phyloP scores from a whole-genome alignment of 2,329 filamentous ascomycete species.

The Penicillium sclerotigenum region DNA sequence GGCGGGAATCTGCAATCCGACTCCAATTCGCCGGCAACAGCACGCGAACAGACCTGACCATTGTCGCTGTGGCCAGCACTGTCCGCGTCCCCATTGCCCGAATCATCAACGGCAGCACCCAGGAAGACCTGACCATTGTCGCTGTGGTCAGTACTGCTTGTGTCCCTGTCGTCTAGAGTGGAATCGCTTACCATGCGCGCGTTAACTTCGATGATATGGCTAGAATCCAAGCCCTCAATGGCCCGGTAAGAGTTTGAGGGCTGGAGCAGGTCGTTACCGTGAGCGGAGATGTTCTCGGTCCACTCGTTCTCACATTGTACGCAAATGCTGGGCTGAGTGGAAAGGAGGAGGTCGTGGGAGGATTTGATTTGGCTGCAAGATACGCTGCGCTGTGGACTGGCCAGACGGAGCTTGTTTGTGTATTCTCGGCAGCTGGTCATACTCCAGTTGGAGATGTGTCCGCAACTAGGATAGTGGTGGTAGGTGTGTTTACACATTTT shows the following conservation, averaged over 20 bases:
- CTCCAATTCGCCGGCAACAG: neutral
- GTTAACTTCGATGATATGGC: constrained; percentile 1
- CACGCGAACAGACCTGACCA: neutral
- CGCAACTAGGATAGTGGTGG: constrained; percentile 27
- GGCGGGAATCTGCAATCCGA: neutral
- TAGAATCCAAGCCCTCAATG: constrained; percentile 10
- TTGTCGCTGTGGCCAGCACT: neutral
- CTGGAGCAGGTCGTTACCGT: neutral
- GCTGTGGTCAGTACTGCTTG: neutral
- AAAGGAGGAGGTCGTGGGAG: constrained; percentile 13
- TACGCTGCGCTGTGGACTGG: neutral
- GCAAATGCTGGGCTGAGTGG: constrained; percentile 6
- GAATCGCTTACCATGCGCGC: constrained; percentile 4
- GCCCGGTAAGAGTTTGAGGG: neutral
- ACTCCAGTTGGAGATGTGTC: constrained; percentile 29
- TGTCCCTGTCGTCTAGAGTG: neutral
- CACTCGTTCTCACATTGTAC: constrained; percentile 14
- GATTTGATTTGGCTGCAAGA: constrained; percentile 5
- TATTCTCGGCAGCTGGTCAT: constrained; percentile 24
- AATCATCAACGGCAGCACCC: neutral
- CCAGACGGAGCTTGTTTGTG: constrained; percentile 19
- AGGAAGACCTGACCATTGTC: constrained; percentile 2
- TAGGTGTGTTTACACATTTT: constrained; percentile 30
- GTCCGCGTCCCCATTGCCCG: neutral
- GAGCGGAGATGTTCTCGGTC: neutral